These are phyloP conservation scores for Artomyces pyxidatus DNA, from an alignment of 768 basidiomycete species.

Conservation along the genomic window DNA sequence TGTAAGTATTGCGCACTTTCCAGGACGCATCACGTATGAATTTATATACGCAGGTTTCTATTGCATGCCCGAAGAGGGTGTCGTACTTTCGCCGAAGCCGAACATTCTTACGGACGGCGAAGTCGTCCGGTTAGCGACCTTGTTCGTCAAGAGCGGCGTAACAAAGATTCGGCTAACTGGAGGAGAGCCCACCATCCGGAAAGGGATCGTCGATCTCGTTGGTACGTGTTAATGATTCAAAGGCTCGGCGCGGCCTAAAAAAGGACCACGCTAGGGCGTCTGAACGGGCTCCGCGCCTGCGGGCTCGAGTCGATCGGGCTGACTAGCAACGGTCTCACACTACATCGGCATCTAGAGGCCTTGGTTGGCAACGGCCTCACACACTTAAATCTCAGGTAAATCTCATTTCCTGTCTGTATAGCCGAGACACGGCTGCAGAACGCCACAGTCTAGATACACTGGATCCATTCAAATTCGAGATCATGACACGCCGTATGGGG, in stretches of 20 bases:
- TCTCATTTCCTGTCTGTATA: background rate
- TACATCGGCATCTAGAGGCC: conserved; percentile 64
- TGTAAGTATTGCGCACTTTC: conserved; percentile 10
- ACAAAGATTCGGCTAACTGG: conserved; percentile 85
- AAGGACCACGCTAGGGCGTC: no score
- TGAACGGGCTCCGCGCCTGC: conserved; percentile 50
- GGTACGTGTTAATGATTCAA: no score
- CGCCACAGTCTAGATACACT: conserved; percentile 66
- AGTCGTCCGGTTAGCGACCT: conserved; percentile 56
- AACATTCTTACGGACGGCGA: conserved; percentile 73
- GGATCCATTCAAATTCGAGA: conserved; percentile 80
- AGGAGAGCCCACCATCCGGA: conserved; percentile 81
- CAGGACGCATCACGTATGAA: no score
- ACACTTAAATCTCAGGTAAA: conserved; percentile 48
- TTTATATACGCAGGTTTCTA: conserved; percentile 88
- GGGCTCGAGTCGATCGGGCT: conserved; percentile 74
- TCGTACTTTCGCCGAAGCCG: conserved; percentile 61
- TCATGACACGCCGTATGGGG: conserved; percentile 74
- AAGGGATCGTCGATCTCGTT: conserved; percentile 63
- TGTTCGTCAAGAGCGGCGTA: conserved; percentile 79
- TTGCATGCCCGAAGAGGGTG: conserved; percentile 81
- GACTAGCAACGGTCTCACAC: conserved; percentile 76
- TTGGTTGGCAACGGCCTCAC: conserved; percentile 67
- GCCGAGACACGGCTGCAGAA: background rate
- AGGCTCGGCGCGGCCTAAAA: no score